phyloP scores from a whole-genome alignment of 768 basidiomycete genomes.

The Mycena kentingensis region DNA sequence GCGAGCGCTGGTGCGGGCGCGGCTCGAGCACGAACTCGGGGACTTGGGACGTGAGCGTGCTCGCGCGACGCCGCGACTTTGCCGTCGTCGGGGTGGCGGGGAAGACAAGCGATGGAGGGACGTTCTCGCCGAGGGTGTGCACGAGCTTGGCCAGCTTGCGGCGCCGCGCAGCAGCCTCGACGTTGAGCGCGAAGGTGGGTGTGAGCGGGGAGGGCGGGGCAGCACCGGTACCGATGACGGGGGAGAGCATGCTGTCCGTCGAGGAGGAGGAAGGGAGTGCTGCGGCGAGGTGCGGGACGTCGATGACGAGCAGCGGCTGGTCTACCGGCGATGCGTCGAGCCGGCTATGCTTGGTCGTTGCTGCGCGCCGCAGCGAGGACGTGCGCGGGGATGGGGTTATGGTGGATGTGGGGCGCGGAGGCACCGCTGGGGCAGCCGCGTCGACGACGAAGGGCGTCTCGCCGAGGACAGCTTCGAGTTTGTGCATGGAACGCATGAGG shows the following conservation, averaged over 20 bases:
- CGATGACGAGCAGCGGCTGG: background rate
- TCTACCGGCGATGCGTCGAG: too few species aligned
- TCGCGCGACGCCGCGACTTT: background rate
- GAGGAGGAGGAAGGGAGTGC: too few species aligned
- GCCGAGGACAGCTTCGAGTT: background rate
- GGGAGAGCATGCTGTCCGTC: too few species aligned
- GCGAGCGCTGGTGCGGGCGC: background rate
- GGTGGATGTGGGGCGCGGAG: too few species aligned
- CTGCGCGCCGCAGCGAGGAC: background rate
- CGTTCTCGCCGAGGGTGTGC: conserved; percentile 1
- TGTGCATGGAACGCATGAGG: background rate
- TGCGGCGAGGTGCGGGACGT: too few species aligned
- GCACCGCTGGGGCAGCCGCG: background rate
- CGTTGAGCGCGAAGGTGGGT: background rate
- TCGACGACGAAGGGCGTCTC: background rate
- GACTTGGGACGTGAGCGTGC: background rate
- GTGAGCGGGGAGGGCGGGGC: background rate
- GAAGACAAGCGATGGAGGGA: background rate
- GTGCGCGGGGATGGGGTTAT: background rate
- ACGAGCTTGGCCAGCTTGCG: background rate
- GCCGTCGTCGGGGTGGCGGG: background rate
- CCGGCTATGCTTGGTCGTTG: background rate
- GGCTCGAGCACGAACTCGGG: background rate
- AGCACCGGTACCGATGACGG: background rate
- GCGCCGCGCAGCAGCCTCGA: background rate